Evolutionary conservation across 345 rosid genomes (phyloP), one percentile per base, ranked within the genome.

Genomic region (Rubroshorea leprosula): DNA sequence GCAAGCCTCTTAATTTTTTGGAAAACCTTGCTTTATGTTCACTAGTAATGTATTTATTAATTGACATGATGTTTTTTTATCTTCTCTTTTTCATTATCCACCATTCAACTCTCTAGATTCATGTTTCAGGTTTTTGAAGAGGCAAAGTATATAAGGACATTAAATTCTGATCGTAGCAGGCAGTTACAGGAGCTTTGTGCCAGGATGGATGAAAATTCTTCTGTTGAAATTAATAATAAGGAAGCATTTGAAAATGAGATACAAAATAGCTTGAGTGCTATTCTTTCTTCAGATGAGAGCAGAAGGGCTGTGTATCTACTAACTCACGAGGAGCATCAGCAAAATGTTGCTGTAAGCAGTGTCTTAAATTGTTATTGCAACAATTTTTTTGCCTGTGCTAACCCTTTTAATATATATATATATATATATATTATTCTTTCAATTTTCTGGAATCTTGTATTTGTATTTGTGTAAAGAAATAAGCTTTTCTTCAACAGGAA

Each of bases 241-340:
- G 78, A 78, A 64, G 72, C 74, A 66, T 86, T 86, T 74, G 96
- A 92, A 76, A 93, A 84, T 68, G 95, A 92, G 69, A 68, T 83
- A 64, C 83, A 81, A 55, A 72, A 65, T 72, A 61, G 72, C 68
- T 76, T 92, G 70, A 78, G 68, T 50, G n/a, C 60, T 49, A 72
- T 89, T 73, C 80, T 84, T 65, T 70, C 90, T 62, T 89, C 89
- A 61, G 93, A 92, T 69, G 98, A 86, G 58, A 70, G 64, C 70
- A 84, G 98, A 80, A 76, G 82, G 79, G 75, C 79, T 73, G 69
- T 77, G 35, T 78, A 76, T 70, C 85, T 80, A 53, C 81, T 86
- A 72, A 66, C 78, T 65, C 80, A 76, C 55, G 96, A 89, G 78
- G 96, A 84, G 82, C 80, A 84, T 72, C 89, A 84, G 73, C 96